Conservation (phyloP, 129 eudicot genomes). For the Scalesia atractyloides region DNA sequence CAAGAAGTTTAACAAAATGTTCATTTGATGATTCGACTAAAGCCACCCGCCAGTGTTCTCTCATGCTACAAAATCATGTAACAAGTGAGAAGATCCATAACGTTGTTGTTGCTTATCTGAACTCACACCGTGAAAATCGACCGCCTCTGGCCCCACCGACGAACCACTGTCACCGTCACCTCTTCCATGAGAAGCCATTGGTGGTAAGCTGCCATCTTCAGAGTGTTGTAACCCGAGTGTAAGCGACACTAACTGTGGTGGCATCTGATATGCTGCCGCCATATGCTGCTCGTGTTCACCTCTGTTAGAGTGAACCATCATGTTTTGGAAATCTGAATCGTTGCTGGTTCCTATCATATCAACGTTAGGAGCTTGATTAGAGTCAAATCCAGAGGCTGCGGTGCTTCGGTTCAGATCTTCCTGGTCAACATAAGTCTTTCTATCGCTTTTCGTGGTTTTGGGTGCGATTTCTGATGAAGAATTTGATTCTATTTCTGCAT, state of each 20-base stretch:
- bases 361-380: constrained; percentile 37
- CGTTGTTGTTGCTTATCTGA: constrained; percentile 52
- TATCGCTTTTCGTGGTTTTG: constrained; percentile 29
- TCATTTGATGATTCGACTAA: constrained; percentile 27
- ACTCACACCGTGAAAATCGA: constrained; percentile 53
- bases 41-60: constrained; percentile 22
- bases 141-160: constrained; percentile 43
- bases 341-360: constrained; percentile 50
- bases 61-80: constrained; percentile 69
- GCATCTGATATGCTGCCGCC: constrained; percentile 43
- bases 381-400: constrained; percentile 46
- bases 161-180: constrained; percentile 38
- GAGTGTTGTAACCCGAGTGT: constrained; percentile 71
- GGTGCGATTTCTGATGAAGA: constrained; percentile 54
- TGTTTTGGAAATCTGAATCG: constrained; percentile 27
- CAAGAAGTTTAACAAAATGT: constrained; percentile 30
- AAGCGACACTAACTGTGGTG: constrained; percentile 61
- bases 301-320: constrained; percentile 36
- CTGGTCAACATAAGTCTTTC: constrained; percentile 39
- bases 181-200: constrained; percentile 44
- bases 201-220: constrained; percentile 49
- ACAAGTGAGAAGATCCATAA: constrained; percentile 55
- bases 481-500: constrained; percentile 56
- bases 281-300: constrained; percentile 32
- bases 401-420: constrained; percentile 44